A percentile compares a stretch with the other conserved stretches of the same genome.
Conservation (phyloP, 306 rosid species). For the Leucaena leucocephala region DNA sequence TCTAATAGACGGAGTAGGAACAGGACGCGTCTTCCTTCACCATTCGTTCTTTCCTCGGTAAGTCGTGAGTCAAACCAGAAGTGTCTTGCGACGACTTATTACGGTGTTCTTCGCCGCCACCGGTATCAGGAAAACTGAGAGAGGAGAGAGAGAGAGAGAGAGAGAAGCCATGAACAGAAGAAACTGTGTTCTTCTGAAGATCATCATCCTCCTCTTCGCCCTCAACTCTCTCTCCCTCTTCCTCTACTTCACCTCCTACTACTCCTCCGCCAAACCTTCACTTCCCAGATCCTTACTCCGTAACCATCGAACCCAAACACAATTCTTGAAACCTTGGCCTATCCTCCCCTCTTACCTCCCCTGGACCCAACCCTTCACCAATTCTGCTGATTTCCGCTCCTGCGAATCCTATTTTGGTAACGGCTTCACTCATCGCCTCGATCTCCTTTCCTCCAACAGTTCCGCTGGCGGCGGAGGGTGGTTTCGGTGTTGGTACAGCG, state of each 20-base stretch:
- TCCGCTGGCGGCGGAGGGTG: slow-evolving; percentile 16
- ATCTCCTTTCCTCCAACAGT: slow-evolving; percentile 28
- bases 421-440: slow-evolving; percentile 52
- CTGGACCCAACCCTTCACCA: slow-evolving; percentile 47
- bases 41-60: too few relatives aligned
- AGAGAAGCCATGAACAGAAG: slow-evolving; percentile 51
- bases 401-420: slow-evolving; percentile 73
- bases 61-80: background rate
- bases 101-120: background rate
- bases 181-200: slow-evolving; percentile 43
- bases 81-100: background rate
- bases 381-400: slow-evolving; percentile 34
- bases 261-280: slow-evolving; percentile 31
- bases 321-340: slow-evolving; percentile 78
- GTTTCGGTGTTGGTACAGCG: slow-evolving; percentile 62
- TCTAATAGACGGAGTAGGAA: too few relatives aligned
- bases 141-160: background rate
- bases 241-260: slow-evolving; percentile 55
- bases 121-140: background rate
- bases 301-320: slow-evolving; percentile 9
- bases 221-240: slow-evolving; percentile 27
- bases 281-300: slow-evolving; percentile 35
- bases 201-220: slow-evolving; percentile 49
- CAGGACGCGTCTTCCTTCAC: too few relatives aligned
- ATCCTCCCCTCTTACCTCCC: slow-evolving; percentile 82